These are phyloP conservation scores for Phytopythium vexans DNA, from an alignment of 352 stramenopile genomes.

Conservation along the genomic window DNA sequence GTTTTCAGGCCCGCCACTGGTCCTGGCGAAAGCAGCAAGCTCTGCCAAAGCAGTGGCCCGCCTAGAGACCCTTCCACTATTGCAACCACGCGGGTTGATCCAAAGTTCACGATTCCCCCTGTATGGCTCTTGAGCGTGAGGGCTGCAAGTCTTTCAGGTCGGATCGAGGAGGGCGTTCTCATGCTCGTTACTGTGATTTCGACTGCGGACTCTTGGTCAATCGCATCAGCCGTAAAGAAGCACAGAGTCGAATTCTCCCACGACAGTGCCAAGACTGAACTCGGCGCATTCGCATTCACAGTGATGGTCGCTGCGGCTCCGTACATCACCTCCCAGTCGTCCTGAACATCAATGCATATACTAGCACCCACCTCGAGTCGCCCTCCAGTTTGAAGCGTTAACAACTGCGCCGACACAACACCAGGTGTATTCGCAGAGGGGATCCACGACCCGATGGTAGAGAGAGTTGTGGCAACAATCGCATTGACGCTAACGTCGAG, in stretches of 20 bases:
- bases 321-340: constrained; percentile 33
- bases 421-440: constrained; percentile 42
- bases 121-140: constrained; percentile 43
- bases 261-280: constrained; percentile 5
- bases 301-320: constrained; percentile 22
- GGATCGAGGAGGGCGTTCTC: constrained; percentile 43
- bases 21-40: constrained; percentile 32
- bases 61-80: constrained; percentile 31
- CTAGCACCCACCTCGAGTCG: constrained; percentile 30
- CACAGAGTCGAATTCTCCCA: constrained; percentile 27
- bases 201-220: constrained; percentile 38
- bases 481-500: constrained; percentile 35
- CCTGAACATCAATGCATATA: constrained; percentile 33
- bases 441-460: constrained; percentile 22
- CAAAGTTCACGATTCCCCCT: constrained; percentile 41
- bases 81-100: constrained; percentile 26
- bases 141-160: constrained; percentile 7
- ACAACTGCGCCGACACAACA: constrained; percentile 38
- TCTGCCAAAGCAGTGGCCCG: constrained; percentile 44
- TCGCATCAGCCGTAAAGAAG: constrained; percentile 11
- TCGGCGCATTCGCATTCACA: constrained; percentile 1
- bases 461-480: constrained; percentile 29
- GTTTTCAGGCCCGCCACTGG: constrained; percentile 50
- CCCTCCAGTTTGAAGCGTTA: constrained; percentile 38
- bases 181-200: constrained; percentile 35